Evolutionary conservation across 805 yeast species (phyloP).

Genomic region (Ogataea siamensis): DNA sequence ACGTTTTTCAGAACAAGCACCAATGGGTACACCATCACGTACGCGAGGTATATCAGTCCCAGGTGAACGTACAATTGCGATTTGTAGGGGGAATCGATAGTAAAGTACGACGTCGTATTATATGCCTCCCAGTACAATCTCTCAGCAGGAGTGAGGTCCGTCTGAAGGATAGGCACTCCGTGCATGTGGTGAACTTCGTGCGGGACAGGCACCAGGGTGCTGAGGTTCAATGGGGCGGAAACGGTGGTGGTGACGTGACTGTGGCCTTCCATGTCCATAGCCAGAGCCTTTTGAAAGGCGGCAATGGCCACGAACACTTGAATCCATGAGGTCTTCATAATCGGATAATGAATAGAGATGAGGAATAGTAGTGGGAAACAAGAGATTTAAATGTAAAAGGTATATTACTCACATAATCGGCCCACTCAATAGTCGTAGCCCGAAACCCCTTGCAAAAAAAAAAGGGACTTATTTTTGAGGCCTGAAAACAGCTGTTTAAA

Average conservation of each 20-base stretch:
- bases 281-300: constrained; percentile 5
- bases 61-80: constrained; percentile 57
- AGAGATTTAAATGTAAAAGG: neutral
- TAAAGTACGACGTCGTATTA: constrained; percentile 74
- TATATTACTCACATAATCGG: constrained; percentile 1
- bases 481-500: too few relatives aligned
- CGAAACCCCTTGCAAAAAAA: too few relatives aligned
- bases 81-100: constrained; percentile 47
- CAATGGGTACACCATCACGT: constrained; percentile 64
- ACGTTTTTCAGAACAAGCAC: constrained; percentile 62
- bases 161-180: constrained; percentile 72
- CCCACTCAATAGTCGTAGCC: neutral
- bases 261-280: constrained; percentile 13
- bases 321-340: constrained; percentile 1
- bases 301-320: neutral
- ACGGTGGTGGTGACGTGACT: constrained; percentile 1
- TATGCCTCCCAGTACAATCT: constrained; percentile 73
- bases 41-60: constrained; percentile 40
- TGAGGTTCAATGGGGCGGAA: constrained; percentile 1
- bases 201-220: constrained; percentile 39
- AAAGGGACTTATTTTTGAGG: too few relatives aligned
- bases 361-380: neutral
- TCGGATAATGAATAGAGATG: neutral
- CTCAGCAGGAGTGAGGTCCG: constrained; percentile 68
- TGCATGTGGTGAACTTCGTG: constrained; percentile 52